Evolutionary conservation across 2,329 filamentous ascomycete species (phyloP).

Genomic region (Erysiphe neolycopersici): DNA sequence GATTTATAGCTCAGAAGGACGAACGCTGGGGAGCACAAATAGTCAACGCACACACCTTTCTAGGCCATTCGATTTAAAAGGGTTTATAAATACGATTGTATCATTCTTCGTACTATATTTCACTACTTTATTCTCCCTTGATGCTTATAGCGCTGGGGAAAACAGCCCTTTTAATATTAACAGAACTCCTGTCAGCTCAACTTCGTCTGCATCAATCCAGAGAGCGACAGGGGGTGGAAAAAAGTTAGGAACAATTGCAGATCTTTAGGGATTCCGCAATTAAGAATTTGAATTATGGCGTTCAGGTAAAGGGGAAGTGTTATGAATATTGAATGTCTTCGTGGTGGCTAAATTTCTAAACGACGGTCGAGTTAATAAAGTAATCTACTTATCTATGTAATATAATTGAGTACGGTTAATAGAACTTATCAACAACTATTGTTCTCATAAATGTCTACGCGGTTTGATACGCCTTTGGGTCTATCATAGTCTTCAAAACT

Average conservation of each 20-base stretch:
- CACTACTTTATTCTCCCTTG: slow-evolving; percentile 34
- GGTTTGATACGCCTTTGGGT: too few species aligned
- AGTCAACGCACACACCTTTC: slow-evolving; percentile 5
- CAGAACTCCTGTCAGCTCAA: slow-evolving; percentile 7
- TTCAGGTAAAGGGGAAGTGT: neutral
- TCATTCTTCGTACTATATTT: slow-evolving; percentile 34
- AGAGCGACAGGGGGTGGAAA: slow-evolving; percentile 10
- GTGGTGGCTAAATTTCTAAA: too few species aligned
- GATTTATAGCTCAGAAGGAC: slow-evolving; percentile 26
- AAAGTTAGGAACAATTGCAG: slow-evolving; percentile 14
- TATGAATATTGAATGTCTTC: too few species aligned
- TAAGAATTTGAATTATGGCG: neutral
- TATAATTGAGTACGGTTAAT: too few species aligned
- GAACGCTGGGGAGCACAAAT: slow-evolving; percentile 26
- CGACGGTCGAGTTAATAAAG: too few species aligned
- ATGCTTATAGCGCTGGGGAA: slow-evolving; percentile 33
- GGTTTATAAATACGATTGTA: slow-evolving; percentile 23
- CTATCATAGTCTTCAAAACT: too few species aligned
- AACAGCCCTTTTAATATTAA: slow-evolving; percentile 30
- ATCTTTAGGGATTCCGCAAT: slow-evolving; percentile 3
- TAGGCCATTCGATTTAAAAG: slow-evolving; percentile 16
- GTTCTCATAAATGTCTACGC: too few species aligned
- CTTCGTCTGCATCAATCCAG: slow-evolving; percentile 6
- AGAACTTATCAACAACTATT: too few species aligned
- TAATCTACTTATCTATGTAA: too few species aligned